Evolutionary conservation across 2,329 filamentous ascomycete species (phyloP), one percentile per base, ranked within the genome.

Genomic region (Elsinoe australis): DNA sequence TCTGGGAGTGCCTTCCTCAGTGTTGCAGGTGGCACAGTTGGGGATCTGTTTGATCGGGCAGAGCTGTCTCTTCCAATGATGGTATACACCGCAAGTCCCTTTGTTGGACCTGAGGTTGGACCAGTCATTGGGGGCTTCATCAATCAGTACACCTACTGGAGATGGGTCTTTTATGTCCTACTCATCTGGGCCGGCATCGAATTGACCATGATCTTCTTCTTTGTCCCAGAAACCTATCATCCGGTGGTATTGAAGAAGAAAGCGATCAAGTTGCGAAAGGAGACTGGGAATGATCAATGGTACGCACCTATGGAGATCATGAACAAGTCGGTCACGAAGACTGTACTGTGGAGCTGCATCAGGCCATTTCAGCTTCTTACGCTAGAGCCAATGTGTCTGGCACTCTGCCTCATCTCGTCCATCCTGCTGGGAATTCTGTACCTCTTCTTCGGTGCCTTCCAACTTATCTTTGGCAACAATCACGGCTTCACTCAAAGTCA

Each of bases 391-490:
- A 95, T 95, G 87, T 85, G 82, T 51, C 70, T 92, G 50, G 80
- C 80, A 55, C 78, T 95, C 19, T 92, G 87, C 64, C 67, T 92
- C 17, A 85, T 89, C 57, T 86, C 85, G 1, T 87, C 87, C 31
- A 78, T 95, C 47, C 70, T 95, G n/a, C 72, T 95, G 5, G 89
- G 88, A 4, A 83, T 94, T 35, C 69, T 95, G 2, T 95, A 95
- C 61, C 78, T 95, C 31, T 94, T 94, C 70, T 94, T 94, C 62
- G 87, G 87, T 15, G 87, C 88, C 0, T 94, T 95, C 58, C 78
- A 83, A 4, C 70, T 94, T 35, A 80, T 95, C 12, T 95, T 95
- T 60, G 64, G 72, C 19, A 76, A 74, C 35, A 80, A 84, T 38
- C 83, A 94, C 62, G 80, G 77, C 15, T 88, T 95, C 68, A 79